phyloP scores from a whole-genome alignment of 108 stramenopile species.

The Nitzschia sp. region DNA sequence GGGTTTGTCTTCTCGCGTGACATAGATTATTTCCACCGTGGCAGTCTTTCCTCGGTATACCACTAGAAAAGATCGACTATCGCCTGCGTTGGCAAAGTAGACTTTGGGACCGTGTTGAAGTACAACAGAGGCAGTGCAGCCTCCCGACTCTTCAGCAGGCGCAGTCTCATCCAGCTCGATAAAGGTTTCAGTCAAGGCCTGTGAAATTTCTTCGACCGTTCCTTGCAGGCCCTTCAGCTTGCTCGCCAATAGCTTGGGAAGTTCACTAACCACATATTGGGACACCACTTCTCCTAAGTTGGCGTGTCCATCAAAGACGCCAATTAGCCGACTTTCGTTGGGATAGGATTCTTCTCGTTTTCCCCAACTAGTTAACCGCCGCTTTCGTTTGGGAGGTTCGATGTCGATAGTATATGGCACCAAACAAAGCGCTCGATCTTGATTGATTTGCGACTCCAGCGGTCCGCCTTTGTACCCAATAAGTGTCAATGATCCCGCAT shows the following conservation, averaged over 20 bases:
- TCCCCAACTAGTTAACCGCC: neutral
- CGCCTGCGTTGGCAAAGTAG: constrained; percentile 85
- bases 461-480: constrained; percentile 67
- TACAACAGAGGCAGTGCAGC: constrained; percentile 71
- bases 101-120: constrained; percentile 62
- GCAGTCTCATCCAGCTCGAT: constrained; percentile 62
- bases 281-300: constrained; percentile 67
- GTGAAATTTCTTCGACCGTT: neutral
- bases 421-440: constrained; percentile 61
- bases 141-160: constrained; percentile 67
- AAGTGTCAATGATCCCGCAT: constrained; percentile 53
- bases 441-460: constrained; percentile 58
- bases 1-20: constrained; percentile 76
- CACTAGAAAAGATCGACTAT: constrained; percentile 71
- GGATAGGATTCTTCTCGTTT: neutral
- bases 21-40: constrained; percentile 53
- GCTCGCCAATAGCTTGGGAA: constrained; percentile 54
- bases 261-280: constrained; percentile 63
- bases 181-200: constrained; percentile 32
- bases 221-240: constrained; percentile 39
- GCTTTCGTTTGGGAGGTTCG: neutral
- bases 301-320: constrained; percentile 83
- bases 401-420: constrained; percentile 33
- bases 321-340: constrained; percentile 31
- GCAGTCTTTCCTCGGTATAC: constrained; percentile 41